phyloP scores from a whole-genome alignment of 148 eudicot genomes.

The Salicornia ramosissima region DNA sequence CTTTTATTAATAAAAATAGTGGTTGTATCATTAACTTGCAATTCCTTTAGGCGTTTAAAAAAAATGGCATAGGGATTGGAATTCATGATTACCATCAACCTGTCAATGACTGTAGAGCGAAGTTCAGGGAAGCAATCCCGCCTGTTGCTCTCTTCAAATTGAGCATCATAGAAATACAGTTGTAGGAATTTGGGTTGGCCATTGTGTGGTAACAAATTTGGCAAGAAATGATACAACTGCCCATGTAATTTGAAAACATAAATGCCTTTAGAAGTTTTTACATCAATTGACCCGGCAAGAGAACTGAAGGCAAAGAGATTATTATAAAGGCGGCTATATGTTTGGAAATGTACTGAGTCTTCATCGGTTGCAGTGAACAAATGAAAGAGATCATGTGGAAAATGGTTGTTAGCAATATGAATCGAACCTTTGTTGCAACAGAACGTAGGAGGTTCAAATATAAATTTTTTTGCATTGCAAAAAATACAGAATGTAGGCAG shows the following conservation, averaged over 20 bases:
- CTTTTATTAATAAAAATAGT: too few relatives aligned
- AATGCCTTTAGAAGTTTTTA: background rate
- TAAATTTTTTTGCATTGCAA: too few relatives aligned
- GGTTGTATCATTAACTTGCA: too few relatives aligned
- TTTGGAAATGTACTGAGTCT: too few relatives aligned
- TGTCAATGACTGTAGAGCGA: background rate
- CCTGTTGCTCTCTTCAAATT: background rate
- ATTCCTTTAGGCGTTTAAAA: background rate
- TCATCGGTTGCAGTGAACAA: too few relatives aligned
- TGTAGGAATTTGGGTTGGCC: background rate
- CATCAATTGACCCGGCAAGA: background rate
- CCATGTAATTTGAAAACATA: constrained; percentile 9
- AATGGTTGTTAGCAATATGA: too few relatives aligned
- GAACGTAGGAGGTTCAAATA: too few relatives aligned
- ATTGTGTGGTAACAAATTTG: background rate
- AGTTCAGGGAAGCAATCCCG: background rate
- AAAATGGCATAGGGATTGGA: background rate
- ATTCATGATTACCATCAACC: background rate
- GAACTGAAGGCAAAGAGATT: constrained; percentile 12
- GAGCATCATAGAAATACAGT: constrained; percentile 5
- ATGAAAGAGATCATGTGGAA: too few relatives aligned
- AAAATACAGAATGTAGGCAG: too few relatives aligned
- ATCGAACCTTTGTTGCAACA: too few relatives aligned
- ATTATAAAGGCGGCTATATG: background rate
- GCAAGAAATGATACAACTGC: background rate